Conservation (phyloP, 495 filamentous ascomycete species). For the Annulohypoxylon maeteangense region DNA sequence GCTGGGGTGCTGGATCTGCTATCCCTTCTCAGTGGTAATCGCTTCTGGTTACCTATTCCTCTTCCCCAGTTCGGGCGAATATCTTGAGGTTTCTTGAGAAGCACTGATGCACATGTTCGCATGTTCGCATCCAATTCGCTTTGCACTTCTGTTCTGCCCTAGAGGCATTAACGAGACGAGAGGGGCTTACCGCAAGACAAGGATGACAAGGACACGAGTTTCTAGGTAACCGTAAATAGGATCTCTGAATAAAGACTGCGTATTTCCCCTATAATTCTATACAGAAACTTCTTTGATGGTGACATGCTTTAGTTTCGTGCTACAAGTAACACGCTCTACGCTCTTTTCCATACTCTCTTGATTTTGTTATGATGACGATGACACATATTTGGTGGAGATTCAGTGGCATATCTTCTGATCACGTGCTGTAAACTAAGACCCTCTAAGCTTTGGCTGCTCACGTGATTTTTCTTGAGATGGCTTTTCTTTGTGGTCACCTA, state of each 20-base stretch:
- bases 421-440: no score
- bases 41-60: not conserved
- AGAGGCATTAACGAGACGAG: not conserved
- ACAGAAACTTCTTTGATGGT: not conserved
- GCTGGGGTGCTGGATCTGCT: not conserved
- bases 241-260: slow-evolving; percentile 21
- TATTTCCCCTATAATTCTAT: not conserved
- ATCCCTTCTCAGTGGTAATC: not conserved
- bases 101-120: not conserved
- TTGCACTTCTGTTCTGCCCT: not conserved
- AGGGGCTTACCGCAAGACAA: slow-evolving; percentile 1
- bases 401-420: no score
- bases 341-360: no score
- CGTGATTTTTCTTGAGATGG: no score
- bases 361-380: no score
- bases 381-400: no score
- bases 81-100: not conserved
- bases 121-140: not conserved
- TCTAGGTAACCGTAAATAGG: slow-evolving; percentile 29
- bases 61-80: not conserved
- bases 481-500: no score
- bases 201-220: slow-evolving; percentile 11
- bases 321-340: not conserved
- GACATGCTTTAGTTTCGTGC: not conserved
- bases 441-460: no score